Percentiles rank a stretch among this genome's conserved stretches.
phyloP scores from a whole-genome alignment of 2,329 filamentous ascomycete genomes.

The Trichoderma sp. region DNA sequence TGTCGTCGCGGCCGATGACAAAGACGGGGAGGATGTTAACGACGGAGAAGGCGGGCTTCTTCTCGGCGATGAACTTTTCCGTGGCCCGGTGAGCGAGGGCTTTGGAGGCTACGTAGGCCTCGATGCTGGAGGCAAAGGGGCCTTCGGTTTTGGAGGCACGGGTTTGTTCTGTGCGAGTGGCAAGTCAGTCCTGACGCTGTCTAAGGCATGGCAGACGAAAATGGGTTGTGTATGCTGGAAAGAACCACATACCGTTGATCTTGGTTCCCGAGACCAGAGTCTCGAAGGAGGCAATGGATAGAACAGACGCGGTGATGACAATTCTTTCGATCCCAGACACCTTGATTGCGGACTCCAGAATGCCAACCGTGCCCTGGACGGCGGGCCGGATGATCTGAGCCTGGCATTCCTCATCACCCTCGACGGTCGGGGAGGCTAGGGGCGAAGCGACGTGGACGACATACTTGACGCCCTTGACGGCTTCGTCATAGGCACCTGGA shows the following conservation, averaged over 20 bases:
- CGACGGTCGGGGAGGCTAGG: conserved; percentile 7
- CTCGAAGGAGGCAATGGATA: conserved; percentile 30
- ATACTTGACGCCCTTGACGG: conserved; percentile 43
- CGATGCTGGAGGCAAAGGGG: conserved; percentile 39
- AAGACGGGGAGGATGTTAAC: conserved; percentile 44
- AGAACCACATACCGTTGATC: conserved; percentile 12
- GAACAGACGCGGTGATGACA: conserved; percentile 47
- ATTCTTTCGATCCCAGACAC: conserved; percentile 42
- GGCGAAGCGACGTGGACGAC: conserved; percentile 42
- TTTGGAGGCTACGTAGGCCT: conserved; percentile 44
- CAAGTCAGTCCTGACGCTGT: background rate
- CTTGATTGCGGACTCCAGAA: conserved; percentile 44
- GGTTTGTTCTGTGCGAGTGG: background rate
- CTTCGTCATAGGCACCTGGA: conserved; percentile 45
- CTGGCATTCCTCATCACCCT: conserved; percentile 23
- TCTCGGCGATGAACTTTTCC: conserved; percentile 39
- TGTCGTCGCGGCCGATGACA: conserved; percentile 44
- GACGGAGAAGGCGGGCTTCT: conserved; percentile 42
- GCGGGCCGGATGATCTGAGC: conserved; percentile 39
- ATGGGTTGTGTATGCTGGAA: background rate
- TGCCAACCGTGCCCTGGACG: conserved; percentile 42
- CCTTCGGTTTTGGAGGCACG: conserved; percentile 16
- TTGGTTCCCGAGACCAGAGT: background rate
- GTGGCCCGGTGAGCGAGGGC: conserved; percentile 39
- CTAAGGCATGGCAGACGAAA: background rate